phyloP scores from a whole-genome alignment of 768 basidiomycete genomes.

The Phlebiopsis flavidoalba region DNA sequence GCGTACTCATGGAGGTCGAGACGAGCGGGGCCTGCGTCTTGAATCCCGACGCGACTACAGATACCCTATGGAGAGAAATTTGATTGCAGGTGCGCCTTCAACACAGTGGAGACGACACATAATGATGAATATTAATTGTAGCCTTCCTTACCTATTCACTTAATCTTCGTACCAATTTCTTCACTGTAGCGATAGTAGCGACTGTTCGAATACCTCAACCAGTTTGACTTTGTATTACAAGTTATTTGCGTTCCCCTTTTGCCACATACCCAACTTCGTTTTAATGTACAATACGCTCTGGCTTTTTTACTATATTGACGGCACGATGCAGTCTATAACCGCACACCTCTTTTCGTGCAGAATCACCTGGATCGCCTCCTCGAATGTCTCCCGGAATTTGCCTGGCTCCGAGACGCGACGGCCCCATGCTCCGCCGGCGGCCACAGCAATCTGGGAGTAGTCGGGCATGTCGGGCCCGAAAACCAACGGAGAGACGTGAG shows the following conservation, averaged over 20 bases:
- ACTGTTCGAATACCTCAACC: background rate
- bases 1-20: constrained; percentile 16
- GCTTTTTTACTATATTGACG: constrained; percentile 12
- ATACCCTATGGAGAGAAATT: constrained; percentile 21
- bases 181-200: constrained; percentile 7
- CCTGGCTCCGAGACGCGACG: constrained; percentile 27
- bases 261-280: background rate
- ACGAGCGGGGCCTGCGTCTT: constrained; percentile 13
- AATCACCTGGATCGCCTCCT: constrained; percentile 52
- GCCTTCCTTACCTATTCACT: background rate
- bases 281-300: background rate
- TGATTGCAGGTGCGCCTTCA: constrained; percentile 7
- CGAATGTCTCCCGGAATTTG: constrained; percentile 29
- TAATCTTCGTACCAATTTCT: background rate
- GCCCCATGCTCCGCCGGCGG: constrained; percentile 69
- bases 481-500: constrained; percentile 52
- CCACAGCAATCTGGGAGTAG: constrained; percentile 56
- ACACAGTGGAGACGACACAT: background rate
- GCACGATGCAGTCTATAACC: constrained; percentile 52
- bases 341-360: constrained; percentile 56
- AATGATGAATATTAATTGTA: background rate
- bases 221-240: background rate
- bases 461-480: constrained; percentile 61
- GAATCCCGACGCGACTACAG: constrained; percentile 16
- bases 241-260: background rate